These are phyloP conservation scores for Salix caprea DNA, from an alignment of 345 rosid species.

Conservation along the genomic window DNA sequence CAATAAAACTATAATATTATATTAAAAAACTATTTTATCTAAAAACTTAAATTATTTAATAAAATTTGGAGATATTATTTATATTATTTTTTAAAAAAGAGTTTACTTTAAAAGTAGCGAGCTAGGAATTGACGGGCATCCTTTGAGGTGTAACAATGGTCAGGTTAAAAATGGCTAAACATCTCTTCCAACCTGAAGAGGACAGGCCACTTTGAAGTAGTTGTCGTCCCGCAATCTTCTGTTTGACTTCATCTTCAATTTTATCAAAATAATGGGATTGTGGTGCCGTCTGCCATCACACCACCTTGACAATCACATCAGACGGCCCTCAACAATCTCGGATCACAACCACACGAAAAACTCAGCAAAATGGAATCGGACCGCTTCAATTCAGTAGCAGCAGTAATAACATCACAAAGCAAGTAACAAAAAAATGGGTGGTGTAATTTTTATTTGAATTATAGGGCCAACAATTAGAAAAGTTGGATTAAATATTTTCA, in stretches of 20 bases:
- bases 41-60: too few species aligned
- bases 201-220: slow-evolving; percentile 4
- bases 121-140: background rate
- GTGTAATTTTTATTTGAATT: too few species aligned
- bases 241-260: background rate
- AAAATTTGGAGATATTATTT: too few species aligned
- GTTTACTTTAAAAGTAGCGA: too few species aligned
- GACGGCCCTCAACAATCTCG: background rate
- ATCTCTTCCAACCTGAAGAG: background rate
- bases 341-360: background rate
- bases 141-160: background rate
- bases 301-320: background rate
- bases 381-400: background rate
- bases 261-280: background rate
- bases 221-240: background rate
- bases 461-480: too few species aligned
- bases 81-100: too few species aligned
- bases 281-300: background rate
- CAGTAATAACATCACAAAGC: background rate
- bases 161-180: background rate
- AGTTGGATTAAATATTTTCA: too few species aligned
- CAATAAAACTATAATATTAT: too few species aligned
- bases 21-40: accelerated
- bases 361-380: background rate
- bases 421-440: background rate